phyloP scores from a whole-genome alignment of 345 rosid species.

The Gossypium thurberi region DNA sequence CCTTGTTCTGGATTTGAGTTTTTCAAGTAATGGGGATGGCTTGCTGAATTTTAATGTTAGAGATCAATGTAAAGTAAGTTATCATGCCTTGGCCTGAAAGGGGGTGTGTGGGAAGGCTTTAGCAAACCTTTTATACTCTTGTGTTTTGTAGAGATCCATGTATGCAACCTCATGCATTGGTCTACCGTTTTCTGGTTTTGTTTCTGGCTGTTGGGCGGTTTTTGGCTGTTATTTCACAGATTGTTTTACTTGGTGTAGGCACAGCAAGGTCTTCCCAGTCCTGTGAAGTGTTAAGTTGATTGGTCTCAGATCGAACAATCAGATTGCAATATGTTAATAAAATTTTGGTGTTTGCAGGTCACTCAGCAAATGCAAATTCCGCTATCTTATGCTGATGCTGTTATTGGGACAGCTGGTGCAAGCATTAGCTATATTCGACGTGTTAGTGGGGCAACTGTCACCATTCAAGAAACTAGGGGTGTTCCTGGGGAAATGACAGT shows the following conservation, averaged over 20 bases:
- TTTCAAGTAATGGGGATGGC: not conserved
- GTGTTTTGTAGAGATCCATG: not conserved
- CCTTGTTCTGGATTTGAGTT: not conserved
- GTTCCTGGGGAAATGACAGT: constrained; percentile 98
- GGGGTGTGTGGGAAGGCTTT: not conserved
- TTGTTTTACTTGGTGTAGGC: not conserved
- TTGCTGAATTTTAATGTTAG: not conserved
- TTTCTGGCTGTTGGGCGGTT: not conserved
- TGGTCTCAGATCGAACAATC: not conserved
- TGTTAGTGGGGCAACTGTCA: constrained; percentile 93
- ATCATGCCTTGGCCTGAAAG: not conserved
- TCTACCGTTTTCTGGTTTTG: not conserved
- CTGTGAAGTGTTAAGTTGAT: not conserved
- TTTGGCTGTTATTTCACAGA: not conserved
- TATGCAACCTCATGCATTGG: not conserved
- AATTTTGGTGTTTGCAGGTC: constrained; percentile 35
- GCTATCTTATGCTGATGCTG: constrained; percentile 92
- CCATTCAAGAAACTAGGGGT: constrained; percentile 93
- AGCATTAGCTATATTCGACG: constrained; percentile 95
- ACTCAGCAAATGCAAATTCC: constrained; percentile 96
- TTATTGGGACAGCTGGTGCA: constrained; percentile 90
- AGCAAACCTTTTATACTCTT: not conserved
- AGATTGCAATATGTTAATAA: not conserved
- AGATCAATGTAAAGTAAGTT: not conserved
- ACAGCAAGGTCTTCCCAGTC: not conserved